Base-by-base conservation (phyloP, 352 stramenopile genomes). In the Albugo laibachii region DNA sequence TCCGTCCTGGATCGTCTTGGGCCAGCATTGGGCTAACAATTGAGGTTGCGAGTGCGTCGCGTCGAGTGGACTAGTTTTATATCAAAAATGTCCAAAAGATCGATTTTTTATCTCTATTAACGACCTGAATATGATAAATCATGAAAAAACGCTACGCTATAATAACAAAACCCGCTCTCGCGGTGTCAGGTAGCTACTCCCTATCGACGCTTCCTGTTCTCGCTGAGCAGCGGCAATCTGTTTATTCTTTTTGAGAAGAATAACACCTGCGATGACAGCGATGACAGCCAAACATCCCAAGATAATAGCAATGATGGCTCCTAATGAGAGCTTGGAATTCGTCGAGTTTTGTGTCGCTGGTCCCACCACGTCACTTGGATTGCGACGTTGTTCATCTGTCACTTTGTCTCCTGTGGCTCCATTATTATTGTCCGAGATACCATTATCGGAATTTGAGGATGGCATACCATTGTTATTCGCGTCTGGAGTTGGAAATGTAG, bases 1-100 rank as follows among this genome's bases (percentile, higher is more conserved):
- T 91, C 77, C 1, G 77, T 91, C 19, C 59, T 91, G 13, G 77
- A 91, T 39, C 72, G 77, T 15, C 67, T 91, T 38, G 77, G 77
- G 1, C 77, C 77, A n/a, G 73, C 72, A 11, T 21, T 87, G 24
- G 24, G 8, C 24, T 31, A 31, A 8, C 3, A 31, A 31, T 10
- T 31, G 24, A 31, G 24, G 8, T 10, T 31, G 24, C 24, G 8
- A 31, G 24, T 31, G 24, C 8, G 24, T 31, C 3, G 24, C 3
- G 24, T 31, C n/a, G n/a, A n/a, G n/a, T n/a, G n/a, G n/a, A n/a
- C n/a, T n/a, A n/a, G n/a, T n/a, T n/a, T 31, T 8, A 10, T 8
- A 31, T 31, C 3, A 8, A 31, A 31, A 10, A 8, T 31, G 24
- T 31, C 24, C 24, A 31, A 31, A 31, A 8, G 3, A 31, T 31